Percentiles rank a stretch among this genome's conserved stretches.
These are phyloP conservation scores for Jimgerdemannia lactiflua DNA, from an alignment of 192 early-diverging fungal genomes.

Conservation along the genomic window DNA sequence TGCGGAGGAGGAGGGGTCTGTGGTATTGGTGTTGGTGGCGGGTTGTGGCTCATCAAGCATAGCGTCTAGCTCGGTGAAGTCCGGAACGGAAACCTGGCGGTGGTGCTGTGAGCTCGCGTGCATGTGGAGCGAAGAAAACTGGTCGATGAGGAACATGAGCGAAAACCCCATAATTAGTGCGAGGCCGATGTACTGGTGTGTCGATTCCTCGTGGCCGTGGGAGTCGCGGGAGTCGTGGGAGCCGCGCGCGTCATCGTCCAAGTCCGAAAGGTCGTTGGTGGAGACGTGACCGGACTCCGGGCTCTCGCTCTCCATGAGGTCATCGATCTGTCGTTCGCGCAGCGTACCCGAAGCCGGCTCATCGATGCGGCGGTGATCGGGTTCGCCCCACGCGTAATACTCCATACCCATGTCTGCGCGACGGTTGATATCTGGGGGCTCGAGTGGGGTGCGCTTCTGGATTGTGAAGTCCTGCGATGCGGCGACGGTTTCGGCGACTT, in stretches of 20 bases:
- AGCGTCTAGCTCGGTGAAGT: constrained; percentile 14
- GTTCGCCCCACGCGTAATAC: no score
- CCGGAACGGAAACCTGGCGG: background rate
- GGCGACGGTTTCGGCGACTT: background rate
- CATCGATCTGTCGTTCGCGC: no score
- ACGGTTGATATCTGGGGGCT: no score
- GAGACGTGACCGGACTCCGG: no score
- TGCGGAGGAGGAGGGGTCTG: constrained; percentile 75
- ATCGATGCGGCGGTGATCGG: no score
- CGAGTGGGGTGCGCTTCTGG: no score
- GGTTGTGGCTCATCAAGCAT: background rate
- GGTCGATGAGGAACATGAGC: constrained; percentile 90
- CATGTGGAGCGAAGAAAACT: constrained; percentile 44
- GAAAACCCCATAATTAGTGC: constrained; percentile 80
- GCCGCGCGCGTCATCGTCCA: no score
- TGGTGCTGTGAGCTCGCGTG: constrained; percentile 7
- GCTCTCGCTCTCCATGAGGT: constrained; percentile 2
- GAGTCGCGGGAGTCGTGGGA: no score
- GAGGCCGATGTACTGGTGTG: constrained; percentile 73
- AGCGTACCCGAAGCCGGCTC: no score
- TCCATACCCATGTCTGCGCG: no score
- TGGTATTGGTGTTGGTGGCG: constrained; percentile 21
- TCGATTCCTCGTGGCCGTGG: constrained; percentile 7
- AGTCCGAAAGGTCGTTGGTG: no score
- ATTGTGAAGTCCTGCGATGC: no score